Evolutionary conservation across 805 yeast genomes (phyloP), one percentile per base, ranked within the genome.

Genomic region (Maudiozyma bulderi): DNA sequence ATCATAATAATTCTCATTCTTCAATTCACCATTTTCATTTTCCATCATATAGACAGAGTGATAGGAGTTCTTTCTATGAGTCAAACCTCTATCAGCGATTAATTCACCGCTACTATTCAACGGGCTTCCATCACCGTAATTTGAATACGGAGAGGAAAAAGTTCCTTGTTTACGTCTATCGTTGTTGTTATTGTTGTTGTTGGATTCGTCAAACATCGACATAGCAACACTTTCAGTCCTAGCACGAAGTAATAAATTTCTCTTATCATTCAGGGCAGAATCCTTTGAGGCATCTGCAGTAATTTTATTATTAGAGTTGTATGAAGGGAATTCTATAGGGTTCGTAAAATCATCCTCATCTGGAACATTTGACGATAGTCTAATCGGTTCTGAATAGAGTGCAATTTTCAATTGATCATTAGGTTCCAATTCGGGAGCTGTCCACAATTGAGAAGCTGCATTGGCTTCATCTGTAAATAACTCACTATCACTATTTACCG

Each of bases 41-140:
- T 61, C 67, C 46, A 56, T 57, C 56, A 69, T 70, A 51, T 70
- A 68, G 5, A 70, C 69, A 1, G 73, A 69, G 48, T 69, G 71
- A 47, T 68, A 67, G 1, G 74, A 70, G 46, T 66, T 71, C 48
- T 70, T 70, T 47, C 74, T 59, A 44, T 64, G 68, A 5, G 61
- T 58, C 7, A 50, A 45, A 6, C 52, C 48, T 30, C 59, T 56
- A 30, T 57, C 57, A 3, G 51, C 50, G 26, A 41, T 38, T 10
- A 38, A 28, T 10, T 51, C 47, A 13, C 11, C 11, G 30, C 35
- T 42, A 30, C 35, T 42, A 10, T 6, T 14, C 11, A n/a, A 10
- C 6, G 34, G 34, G 13, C 35, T 31, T 14, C 34, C 32, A 33
- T 33, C 14, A 14, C n/a, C 10, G 26, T 31, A 34, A 34, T 34